Evolutionary conservation across 495 filamentous ascomycete species (phyloP), one percentile per base, ranked within the genome.

Genomic region (Ascodesmis nigricans): DNA sequence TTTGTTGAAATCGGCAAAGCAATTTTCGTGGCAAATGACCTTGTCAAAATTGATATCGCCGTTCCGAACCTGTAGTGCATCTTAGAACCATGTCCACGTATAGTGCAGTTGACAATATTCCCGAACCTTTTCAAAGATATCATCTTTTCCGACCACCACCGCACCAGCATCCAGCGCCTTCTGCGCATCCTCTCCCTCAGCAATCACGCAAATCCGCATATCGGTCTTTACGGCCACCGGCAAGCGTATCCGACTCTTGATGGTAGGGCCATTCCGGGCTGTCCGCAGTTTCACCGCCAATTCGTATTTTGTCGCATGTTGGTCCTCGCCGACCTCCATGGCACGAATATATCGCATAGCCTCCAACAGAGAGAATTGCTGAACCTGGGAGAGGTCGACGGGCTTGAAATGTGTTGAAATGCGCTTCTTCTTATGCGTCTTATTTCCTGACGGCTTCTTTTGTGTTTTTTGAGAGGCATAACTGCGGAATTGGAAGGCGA

Each of bases 321-420:
- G 77, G 20, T 74, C 66, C 15, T 62, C 67, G 43, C 87, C 87
- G 41, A 93, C 87, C 65, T 97, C 87, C 40, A 73, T 67, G 23
- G 87, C 87, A 36, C 78, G 76, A 45, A 95, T 66, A 46, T 91
- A 91, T 78, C 83, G 68, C 72, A 97, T 90, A 4, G 87, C 87
- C 61, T 97, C 87, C 44, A 76, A 77, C 7, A 97, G 64, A 3
- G 78, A 64, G 51, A 69, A 87, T 42, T 78, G 70, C 22, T 78
- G 58, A 43, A 70, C 58, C 42, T 65, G 44, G 49, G 63, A 58
- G 46, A 81, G 21, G 53, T 73, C 60, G 46, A 64, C 61, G 35
- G 73, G 60, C 16, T 53, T 62, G 53, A 67, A 92, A 40, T 62
- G 67, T 40, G 54, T 65, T n/a, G n/a, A n/a, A n/a, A n/a, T n/a